Evolutionary conservation across 179 eudicot genomes (phyloP).

Genomic region (Silene vulgaris): DNA sequence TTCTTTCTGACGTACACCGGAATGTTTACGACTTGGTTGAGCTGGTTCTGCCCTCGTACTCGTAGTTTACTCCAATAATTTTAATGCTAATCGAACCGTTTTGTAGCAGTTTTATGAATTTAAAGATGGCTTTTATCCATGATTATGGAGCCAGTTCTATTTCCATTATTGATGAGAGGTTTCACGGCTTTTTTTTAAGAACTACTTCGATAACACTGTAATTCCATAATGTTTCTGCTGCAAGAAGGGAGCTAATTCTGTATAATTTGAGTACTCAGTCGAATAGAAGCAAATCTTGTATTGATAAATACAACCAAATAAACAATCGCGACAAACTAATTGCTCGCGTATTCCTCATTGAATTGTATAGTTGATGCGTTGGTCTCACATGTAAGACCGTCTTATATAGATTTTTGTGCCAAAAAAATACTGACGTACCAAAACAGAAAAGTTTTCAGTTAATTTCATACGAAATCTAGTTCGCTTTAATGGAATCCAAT

Average conservation of each 20-base stretch:
- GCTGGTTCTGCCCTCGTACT: neutral
- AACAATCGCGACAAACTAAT: neutral
- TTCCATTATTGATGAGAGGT: too few species aligned
- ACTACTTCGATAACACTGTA: too few species aligned
- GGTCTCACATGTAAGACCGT: conserved; percentile 2
- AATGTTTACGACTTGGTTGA: neutral
- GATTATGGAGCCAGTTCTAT: neutral
- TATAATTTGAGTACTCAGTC: neutral
- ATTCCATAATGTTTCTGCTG: too few species aligned
- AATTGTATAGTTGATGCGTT: neutral
- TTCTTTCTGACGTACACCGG: conserved; percentile 45
- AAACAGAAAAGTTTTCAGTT: neutral
- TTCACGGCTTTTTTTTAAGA: too few species aligned
- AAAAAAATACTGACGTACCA: neutral
- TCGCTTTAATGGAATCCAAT: neutral
- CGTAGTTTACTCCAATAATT: neutral
- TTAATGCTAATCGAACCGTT: neutral
- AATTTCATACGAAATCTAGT: neutral
- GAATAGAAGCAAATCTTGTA: neutral
- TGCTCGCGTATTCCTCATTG: too few species aligned
- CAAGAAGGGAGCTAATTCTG: too few species aligned
- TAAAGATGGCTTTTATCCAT: neutral
- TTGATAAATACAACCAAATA: neutral
- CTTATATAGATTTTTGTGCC: neutral
- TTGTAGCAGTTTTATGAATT: neutral